Evolutionary conservation across 176 grass and related monocot species (phyloP), one percentile per base, ranked within the genome.

Genomic region (Otatea glauca): DNA sequence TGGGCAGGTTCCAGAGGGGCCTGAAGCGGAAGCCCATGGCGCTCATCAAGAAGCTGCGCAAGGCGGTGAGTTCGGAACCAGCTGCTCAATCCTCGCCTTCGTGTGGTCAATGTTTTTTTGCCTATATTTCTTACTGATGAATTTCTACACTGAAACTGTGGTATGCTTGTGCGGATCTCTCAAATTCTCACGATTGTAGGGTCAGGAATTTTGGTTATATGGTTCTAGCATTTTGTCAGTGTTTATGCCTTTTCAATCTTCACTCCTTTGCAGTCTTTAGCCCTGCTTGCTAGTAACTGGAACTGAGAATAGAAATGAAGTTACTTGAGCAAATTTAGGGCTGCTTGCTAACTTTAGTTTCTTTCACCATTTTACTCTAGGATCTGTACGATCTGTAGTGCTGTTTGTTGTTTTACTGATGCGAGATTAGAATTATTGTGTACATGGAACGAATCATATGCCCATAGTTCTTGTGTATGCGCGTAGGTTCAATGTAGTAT

Each of bases 21-120:
- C 84, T 97, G 63, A 97, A 97, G 92, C 89, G 95, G 92, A 97
- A 97, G 92, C 95, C 95, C 6, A 94, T 97, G 95, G 95, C 92
- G 38, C 79, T 97, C 86, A 85, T 97, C 82, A 97, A 97, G 90
- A 97, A 94, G 85, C 86, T 97, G 37, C 92, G 95, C 81, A 97
- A 97, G 88, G 95, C 95, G 81, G 95, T 97, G 78, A 81, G 92
- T 89, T 74, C 18, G 14, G 12, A 62, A 37, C 15, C 20, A 16
- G 3, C 4, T 14, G 7, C 14, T 43, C 29, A 9, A 14, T 66
- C 0, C 2, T 43, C 16, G 1, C 14, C 4, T 47, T 55, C 18
- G 1, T 53, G 55, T n/a, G 32, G 16, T 27, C 25, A 13, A 50
- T 53, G 2, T 53, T 63, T 2, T 2, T 21, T 5, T 13, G 29